Evolutionary conservation across 768 basidiomycete species (phyloP).

Genomic region (Terana coerulea): DNA sequence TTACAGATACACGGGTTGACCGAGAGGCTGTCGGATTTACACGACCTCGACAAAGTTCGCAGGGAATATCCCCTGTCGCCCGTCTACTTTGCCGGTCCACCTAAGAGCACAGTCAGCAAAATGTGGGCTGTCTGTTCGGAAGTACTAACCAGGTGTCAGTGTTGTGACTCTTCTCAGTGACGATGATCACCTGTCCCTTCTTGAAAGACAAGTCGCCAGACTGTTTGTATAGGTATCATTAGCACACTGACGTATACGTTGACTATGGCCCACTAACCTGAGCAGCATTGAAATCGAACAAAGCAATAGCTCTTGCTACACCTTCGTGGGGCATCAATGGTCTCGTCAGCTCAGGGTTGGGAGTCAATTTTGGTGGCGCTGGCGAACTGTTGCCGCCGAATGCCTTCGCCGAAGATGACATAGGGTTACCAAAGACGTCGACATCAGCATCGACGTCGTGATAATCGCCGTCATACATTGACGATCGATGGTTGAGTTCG

Average conservation of each 20-base stretch:
- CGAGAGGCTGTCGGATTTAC: slow-evolving; percentile 16
- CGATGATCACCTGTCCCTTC: slow-evolving; percentile 70
- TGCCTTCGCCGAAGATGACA: not conserved
- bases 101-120: slow-evolving; percentile 30
- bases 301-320: slow-evolving; percentile 67
- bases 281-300: slow-evolving; percentile 70
- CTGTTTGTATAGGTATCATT: slow-evolving; percentile 36
- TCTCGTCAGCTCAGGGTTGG: slow-evolving; percentile 46
- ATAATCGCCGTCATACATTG: slow-evolving; percentile 14
- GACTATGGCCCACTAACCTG: slow-evolving; percentile 46
- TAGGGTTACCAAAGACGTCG: slow-evolving; percentile 6
- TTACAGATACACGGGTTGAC: not conserved
- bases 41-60: slow-evolving; percentile 80
- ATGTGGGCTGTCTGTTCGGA: not conserved
- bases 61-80: slow-evolving; percentile 67
- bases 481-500: slow-evolving; percentile 11
- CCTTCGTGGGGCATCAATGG: slow-evolving; percentile 55
- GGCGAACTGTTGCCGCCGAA: slow-evolving; percentile 15
- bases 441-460: slow-evolving; percentile 8
- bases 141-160: slow-evolving; percentile 65
- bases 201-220: slow-evolving; percentile 70
- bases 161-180: slow-evolving; percentile 67
- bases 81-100: slow-evolving; percentile 73
- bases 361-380: slow-evolving; percentile 34
- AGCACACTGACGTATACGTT: slow-evolving; percentile 6